Evolutionary conservation across 495 filamentous ascomycete species (phyloP).

Genomic region (Delitschia confertaspora): DNA sequence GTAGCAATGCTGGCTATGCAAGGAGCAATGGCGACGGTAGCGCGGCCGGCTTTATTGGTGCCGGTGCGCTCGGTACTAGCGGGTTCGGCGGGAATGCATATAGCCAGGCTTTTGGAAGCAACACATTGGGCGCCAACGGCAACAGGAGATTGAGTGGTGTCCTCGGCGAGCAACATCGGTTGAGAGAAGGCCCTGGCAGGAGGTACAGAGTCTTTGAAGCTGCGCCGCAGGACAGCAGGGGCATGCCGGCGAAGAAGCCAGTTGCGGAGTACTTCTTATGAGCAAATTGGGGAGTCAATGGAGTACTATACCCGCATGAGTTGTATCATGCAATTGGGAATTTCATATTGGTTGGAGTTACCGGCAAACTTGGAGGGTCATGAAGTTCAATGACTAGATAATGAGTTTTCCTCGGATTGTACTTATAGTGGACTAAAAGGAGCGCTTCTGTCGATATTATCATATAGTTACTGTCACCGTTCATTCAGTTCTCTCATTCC

Average conservation of each 20-base stretch:
- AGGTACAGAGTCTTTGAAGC: constrained; percentile 95
- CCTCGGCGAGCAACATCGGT: constrained; percentile 37
- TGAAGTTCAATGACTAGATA: no score
- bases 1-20: constrained; percentile 63
- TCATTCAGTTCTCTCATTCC: no score
- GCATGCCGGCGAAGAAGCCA: constrained; percentile 98
- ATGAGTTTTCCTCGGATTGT: no score
- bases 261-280: constrained; percentile 94
- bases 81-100: constrained; percentile 38
- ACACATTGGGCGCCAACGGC: constrained; percentile 39
- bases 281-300: no score
- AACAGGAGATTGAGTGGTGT: constrained; percentile 34
- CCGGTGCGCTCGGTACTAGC: constrained; percentile 6
- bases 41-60: constrained; percentile 40
- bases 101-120: constrained; percentile 6
- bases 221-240: constrained; percentile 88
- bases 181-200: constrained; percentile 65
- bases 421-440: no score
- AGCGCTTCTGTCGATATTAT: no score
- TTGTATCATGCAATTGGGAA: no score
- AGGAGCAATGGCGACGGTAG: constrained; percentile 64
- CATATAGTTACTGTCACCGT: no score
- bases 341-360: no score
- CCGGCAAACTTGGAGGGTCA: no score
- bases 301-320: no score